Evolutionary conservation across 805 yeast species (phyloP), one percentile per base, ranked within the genome.

Genomic region (Brettanomyces naardenensis): DNA sequence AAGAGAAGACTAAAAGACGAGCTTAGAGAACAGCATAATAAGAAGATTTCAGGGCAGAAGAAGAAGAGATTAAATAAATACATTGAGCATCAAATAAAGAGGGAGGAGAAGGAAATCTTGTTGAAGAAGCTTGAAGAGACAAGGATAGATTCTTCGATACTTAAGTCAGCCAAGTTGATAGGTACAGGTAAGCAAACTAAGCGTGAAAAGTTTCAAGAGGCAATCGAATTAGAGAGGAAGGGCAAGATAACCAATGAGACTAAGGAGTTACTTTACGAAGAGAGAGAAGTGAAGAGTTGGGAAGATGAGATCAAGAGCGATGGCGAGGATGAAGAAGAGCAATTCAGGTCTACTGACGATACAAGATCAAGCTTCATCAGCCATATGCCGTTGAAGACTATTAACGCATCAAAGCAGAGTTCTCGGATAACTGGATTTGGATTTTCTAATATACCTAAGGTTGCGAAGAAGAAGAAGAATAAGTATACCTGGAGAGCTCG

Each of bases 11-110:
- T 89, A 33, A 75, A 66, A 38, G 71, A 78, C 42, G 70, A 75
- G 20, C 58, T 78, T 6, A 65, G 82, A 39, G 58, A 68, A 20
- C 80, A 85, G 31, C 70, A 69, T 38, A 65, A 72, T 38, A 90
- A 85, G 42, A 87, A 87, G 52, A 59, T 84, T 27, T 77, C 89
- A 1, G 65, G 76, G 35, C 71, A 80, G 35, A 82, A 90, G 65
- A 73, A 69, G 67, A 73, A 83, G 63, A 64, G 97, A 41, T 62
- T 90, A 31, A 97, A 90, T 44, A 90, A 90, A 59, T 90, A 87
- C 58, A 87, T 90, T 28, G 95, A 88, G 41, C 95, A 85, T 61
- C 96, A 88, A 56, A 54, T 88, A 48, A 82, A 81, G 51, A 67
- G 94, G 53, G 95, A 90, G 56, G 97, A 90, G 61, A 84, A 84